Evolutionary conservation across 208 protist species (phyloP).

Genomic region (Crithidia expoeki): DNA sequence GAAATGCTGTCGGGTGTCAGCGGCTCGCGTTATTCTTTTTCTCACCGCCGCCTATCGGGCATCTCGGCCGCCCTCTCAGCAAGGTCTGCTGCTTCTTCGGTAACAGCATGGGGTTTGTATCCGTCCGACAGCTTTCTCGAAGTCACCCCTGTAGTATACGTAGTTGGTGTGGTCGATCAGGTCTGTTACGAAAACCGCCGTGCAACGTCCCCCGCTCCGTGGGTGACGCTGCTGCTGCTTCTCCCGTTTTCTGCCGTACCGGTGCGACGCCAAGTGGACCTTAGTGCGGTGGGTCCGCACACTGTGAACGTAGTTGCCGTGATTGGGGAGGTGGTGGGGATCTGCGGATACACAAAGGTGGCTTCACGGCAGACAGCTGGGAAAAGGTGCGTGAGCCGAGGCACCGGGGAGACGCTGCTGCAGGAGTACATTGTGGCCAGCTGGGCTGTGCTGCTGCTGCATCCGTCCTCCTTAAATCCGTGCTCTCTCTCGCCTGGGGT

Average conservation of each 20-base stretch:
- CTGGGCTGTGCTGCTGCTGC: conserved; percentile 15
- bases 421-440: conserved; percentile 36
- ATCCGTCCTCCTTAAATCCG: neutral
- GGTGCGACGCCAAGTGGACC: conserved; percentile 15
- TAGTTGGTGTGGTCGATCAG: conserved; percentile 42
- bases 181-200: conserved; percentile 43
- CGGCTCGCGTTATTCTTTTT: neutral
- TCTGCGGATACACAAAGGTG: conserved; percentile 29
- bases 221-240: conserved; percentile 36
- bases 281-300: neutral
- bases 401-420: conserved; percentile 3
- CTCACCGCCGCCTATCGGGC: neutral
- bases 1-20: neutral
- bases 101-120: neutral
- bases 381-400: neutral
- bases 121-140: conserved; percentile 32
- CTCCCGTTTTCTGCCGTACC: neutral
- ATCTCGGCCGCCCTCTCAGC: neutral
- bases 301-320: conserved; percentile 17
- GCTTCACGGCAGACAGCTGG: conserved; percentile 1
- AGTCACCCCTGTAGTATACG: conserved; percentile 11
- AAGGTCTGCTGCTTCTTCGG: neutral
- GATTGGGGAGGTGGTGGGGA: conserved; percentile 33
- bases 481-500: neutral
- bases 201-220: conserved; percentile 29